These are phyloP conservation scores for Saitoella complicata DNA, from an alignment of 805 yeast genomes.

Conservation along the genomic window DNA sequence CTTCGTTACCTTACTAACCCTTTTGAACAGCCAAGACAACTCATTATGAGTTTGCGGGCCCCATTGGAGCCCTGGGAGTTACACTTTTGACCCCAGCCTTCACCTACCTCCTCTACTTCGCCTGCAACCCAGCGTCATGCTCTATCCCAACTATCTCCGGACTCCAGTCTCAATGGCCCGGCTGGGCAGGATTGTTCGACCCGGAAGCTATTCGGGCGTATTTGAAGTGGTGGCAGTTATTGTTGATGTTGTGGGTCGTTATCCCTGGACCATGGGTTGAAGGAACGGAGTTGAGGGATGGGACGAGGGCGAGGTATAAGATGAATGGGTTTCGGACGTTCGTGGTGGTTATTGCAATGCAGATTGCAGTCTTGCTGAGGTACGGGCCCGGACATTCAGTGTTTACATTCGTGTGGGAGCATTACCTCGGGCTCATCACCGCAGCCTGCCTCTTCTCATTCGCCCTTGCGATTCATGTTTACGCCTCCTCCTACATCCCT, in stretches of 20 bases:
- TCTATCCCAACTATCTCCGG: too few relatives aligned
- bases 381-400: slow-evolving; percentile 26
- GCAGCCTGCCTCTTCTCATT: slow-evolving; percentile 51
- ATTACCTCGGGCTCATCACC: slow-evolving; percentile 47
- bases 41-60: slow-evolving; percentile 61
- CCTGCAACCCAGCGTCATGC: slow-evolving; percentile 37
- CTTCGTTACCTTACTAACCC: too few relatives aligned
- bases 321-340: neutral
- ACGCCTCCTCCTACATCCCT: slow-evolving; percentile 42
- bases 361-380: neutral
- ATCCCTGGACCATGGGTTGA: slow-evolving; percentile 1
- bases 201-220: neutral
- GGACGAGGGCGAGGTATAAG: neutral
- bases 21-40: slow-evolving; percentile 25
- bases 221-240: neutral
- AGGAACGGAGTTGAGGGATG: neutral
- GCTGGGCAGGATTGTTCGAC: too few relatives aligned
- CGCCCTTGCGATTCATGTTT: slow-evolving; percentile 46
- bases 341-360: neutral
- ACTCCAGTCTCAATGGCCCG: too few relatives aligned
- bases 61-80: slow-evolving; percentile 50
- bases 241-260: neutral
- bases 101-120: slow-evolving; percentile 38
- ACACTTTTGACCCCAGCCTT: slow-evolving; percentile 49
- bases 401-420: slow-evolving; percentile 54